Base-by-base conservation (phyloP, 352 stramenopile genomes). In the Elongisporangium prolatum region DNA sequence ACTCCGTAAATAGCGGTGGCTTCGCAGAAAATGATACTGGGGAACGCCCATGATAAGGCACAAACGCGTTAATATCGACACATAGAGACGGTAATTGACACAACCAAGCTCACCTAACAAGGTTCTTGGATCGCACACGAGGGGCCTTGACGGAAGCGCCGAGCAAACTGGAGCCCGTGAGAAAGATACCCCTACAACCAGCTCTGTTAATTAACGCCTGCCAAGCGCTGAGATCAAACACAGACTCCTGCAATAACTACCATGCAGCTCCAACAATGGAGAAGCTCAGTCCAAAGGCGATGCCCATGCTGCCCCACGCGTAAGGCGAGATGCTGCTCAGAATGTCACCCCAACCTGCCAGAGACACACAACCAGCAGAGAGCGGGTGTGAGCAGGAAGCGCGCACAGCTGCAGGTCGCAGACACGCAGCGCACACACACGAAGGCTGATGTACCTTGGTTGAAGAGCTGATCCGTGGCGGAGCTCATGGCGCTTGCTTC, bases 21-120 rank as follows among this genome's bases (percentile, higher is more conserved):
- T 81, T 99, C 98, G 74, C 98, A 99, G 77, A 99, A 99, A 91
- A 99, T 99, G 59, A 99, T 98, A 77, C 95, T 96, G 59, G n/a
- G n/a, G 11, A n/a, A 25, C 24, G 18, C 11, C 28, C 52, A 25
- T 25, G 48, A 7, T n/a, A 8, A 13, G 13, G n/a, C 9, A 48
- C 5, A 18, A 56, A 6, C 5, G 24, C 17, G 17, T 11, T 18
- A 21, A 22, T 28, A 4, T 5, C 4, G 20, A 52, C 9, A 34
- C 4, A 50, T 18, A 6, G 21, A 9, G 14, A 40, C 21, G 24
- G 11, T 2, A 16, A 16, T 14, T 8, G 48, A 51, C 53, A 11
- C 24, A 34, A 34, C 7, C 7, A 44, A 11, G 4, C 34, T 44
- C 50, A 84, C 69, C 69, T 98, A 67, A 99, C 97, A 64, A 99